These are phyloP conservation scores for Rhododendron ferrugineum DNA, from an alignment of 148 eudicot species.

Conservation along the genomic window DNA sequence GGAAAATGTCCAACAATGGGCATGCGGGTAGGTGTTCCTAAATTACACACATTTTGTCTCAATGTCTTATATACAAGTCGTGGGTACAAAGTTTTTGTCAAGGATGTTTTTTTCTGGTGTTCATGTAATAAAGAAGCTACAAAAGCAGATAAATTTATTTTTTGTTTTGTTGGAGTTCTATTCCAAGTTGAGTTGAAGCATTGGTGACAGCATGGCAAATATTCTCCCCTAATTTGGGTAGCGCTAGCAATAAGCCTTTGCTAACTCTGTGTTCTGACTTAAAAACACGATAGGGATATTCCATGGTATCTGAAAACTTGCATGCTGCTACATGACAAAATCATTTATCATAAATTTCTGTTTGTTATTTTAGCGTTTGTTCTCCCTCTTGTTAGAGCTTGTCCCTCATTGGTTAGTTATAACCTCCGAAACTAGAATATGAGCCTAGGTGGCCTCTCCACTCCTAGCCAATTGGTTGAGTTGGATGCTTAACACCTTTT, in stretches of 20 bases:
- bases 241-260: neutral
- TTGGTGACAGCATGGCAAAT: neutral
- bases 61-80: neutral
- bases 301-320: neutral
- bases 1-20: slow-evolving; percentile 91
- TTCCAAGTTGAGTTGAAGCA: neutral
- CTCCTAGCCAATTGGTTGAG: too few relatives aligned
- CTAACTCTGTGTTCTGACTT: neutral
- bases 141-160: neutral
- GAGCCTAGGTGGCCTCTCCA: neutral
- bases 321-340: neutral
- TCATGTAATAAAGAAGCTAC: neutral
- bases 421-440: neutral
- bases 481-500: too few relatives aligned
- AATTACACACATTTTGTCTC: neutral
- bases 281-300: neutral
- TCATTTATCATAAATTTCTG: neutral
- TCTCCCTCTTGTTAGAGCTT: neutral
- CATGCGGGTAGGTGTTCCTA: slow-evolving; percentile 72
- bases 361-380: neutral
- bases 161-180: neutral
- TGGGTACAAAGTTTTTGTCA: neutral
- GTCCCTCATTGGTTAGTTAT: neutral
- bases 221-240: neutral
- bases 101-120: neutral